phyloP scores from a whole-genome alignment of 2,329 filamentous ascomycete genomes.

The Aspergillus sojae region DNA sequence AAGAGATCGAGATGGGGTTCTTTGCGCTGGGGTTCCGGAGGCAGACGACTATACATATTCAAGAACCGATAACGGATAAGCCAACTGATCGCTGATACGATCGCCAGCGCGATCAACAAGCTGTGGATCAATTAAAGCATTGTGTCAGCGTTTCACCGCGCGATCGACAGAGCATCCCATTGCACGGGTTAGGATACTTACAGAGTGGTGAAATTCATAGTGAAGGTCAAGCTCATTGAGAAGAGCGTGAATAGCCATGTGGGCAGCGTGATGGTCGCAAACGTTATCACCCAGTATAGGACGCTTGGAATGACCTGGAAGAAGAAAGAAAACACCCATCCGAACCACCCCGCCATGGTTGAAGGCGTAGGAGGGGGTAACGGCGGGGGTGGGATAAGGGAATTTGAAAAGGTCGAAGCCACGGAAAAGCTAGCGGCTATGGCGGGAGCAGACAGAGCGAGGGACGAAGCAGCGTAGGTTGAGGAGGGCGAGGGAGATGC shows the following conservation, averaged over 20 bases:
- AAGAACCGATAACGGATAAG: slow-evolving; percentile 92
- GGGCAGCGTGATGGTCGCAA: slow-evolving; percentile 85
- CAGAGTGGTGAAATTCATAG: slow-evolving; percentile 97
- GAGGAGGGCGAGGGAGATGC: slow-evolving; percentile 12
- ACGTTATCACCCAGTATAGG: slow-evolving; percentile 78
- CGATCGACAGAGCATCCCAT: not conserved
- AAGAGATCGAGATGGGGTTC: slow-evolving; percentile 95
- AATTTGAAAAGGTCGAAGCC: slow-evolving; percentile 22
- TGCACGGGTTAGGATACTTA: slow-evolving; percentile 48
- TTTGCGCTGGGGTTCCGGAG: slow-evolving; percentile 92
- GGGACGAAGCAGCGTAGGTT: slow-evolving; percentile 13
- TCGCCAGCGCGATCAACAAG: slow-evolving; percentile 73
- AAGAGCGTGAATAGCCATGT: slow-evolving; percentile 87
- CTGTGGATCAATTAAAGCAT: slow-evolving; percentile 43
- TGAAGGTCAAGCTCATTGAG: slow-evolving; percentile 92
- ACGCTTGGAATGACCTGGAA: slow-evolving; percentile 59
- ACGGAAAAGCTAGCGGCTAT: slow-evolving; percentile 24
- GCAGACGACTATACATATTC: slow-evolving; percentile 93
- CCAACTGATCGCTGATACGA: slow-evolving; percentile 88
- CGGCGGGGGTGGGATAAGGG: slow-evolving; percentile 29
- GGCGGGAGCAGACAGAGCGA: slow-evolving; percentile 24
- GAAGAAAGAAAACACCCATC: slow-evolving; percentile 52
- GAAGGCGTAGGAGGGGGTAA: slow-evolving; percentile 34
- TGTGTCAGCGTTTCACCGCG: slow-evolving; percentile 1
- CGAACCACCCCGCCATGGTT: slow-evolving; percentile 49